Conservation (phyloP, 176 grass and related monocot species). For the Zea luxurians region DNA sequence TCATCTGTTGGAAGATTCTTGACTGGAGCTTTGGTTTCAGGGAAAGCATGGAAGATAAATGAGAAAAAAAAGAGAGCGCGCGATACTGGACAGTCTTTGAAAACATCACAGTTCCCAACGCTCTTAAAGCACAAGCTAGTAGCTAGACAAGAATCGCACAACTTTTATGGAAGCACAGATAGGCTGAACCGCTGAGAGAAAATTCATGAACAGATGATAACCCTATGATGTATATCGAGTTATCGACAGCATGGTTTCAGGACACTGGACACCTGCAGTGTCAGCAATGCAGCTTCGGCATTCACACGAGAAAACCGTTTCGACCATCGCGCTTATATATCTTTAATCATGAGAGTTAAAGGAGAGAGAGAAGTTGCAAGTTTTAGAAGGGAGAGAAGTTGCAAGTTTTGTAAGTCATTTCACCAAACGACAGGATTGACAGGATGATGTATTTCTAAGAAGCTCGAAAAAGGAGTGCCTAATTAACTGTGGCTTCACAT, state of each 20-base stretch:
- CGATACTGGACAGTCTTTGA: constrained; percentile 9
- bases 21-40: constrained; percentile 47
- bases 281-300: not conserved
- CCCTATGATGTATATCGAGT: not conserved
- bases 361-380: constrained; percentile 8
- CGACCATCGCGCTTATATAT: not conserved
- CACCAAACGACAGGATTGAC: not conserved
- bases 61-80: not conserved
- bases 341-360: constrained; percentile 27
- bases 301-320: constrained; percentile 16
- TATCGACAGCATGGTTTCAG: constrained; percentile 25
- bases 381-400: not conserved
- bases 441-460: constrained; percentile 2
- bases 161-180: constrained; percentile 38
- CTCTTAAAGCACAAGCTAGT: constrained; percentile 33
- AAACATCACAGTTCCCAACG: constrained; percentile 47
- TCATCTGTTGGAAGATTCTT: constrained; percentile 62
- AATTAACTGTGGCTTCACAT: not conserved
- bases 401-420: constrained; percentile 1
- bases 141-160: constrained; percentile 28
- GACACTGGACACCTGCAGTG: constrained; percentile 5
- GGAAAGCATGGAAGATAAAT: constrained; percentile 35
- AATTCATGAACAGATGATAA: constrained; percentile 29
- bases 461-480: not conserved
- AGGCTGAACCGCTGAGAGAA: not conserved